phyloP scores from a whole-genome alignment of 2,329 filamentous ascomycete species.

The Orbilia javanica region DNA sequence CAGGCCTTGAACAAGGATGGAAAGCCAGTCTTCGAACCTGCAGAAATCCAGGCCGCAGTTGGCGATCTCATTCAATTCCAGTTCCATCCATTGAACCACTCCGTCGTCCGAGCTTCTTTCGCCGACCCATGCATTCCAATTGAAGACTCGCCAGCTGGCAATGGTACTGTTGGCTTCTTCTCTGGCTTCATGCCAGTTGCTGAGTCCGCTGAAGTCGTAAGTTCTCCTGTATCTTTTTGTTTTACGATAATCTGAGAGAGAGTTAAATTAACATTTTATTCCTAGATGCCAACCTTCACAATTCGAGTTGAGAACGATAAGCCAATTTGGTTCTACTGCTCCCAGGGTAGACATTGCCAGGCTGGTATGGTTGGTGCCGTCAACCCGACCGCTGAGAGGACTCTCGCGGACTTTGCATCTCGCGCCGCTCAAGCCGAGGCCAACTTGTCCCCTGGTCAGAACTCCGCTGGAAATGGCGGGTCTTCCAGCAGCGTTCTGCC shows the following conservation, averaged over 20 bases:
- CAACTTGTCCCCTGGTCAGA: slow-evolving; percentile 66
- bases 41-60: slow-evolving; percentile 59
- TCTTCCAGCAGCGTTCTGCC: slow-evolving; percentile 34
- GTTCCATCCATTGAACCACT: slow-evolving; percentile 73
- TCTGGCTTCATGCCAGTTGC: slow-evolving; percentile 76
- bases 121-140: slow-evolving; percentile 77
- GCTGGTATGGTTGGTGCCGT: slow-evolving; percentile 81
- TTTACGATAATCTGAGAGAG: neutral
- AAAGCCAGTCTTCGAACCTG: slow-evolving; percentile 58
- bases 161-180: slow-evolving; percentile 71
- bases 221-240: slow-evolving; percentile 64
- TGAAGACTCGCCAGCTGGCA: slow-evolving; percentile 59
- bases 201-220: slow-evolving; percentile 68
- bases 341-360: slow-evolving; percentile 80
- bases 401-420: slow-evolving; percentile 61
- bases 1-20: slow-evolving; percentile 65
- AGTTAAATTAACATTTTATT: slow-evolving; percentile 39
- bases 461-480: slow-evolving; percentile 35
- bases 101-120: slow-evolving; percentile 81
- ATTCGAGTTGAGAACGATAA: slow-evolving; percentile 76
- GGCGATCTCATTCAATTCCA: slow-evolving; percentile 61
- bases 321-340: slow-evolving; percentile 84
- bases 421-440: slow-evolving; percentile 65
- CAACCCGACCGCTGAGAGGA: slow-evolving; percentile 69
- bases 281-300: slow-evolving; percentile 71